Base-by-base conservation (phyloP, 257 asterid species). In the Przewalskia tangutica region DNA sequence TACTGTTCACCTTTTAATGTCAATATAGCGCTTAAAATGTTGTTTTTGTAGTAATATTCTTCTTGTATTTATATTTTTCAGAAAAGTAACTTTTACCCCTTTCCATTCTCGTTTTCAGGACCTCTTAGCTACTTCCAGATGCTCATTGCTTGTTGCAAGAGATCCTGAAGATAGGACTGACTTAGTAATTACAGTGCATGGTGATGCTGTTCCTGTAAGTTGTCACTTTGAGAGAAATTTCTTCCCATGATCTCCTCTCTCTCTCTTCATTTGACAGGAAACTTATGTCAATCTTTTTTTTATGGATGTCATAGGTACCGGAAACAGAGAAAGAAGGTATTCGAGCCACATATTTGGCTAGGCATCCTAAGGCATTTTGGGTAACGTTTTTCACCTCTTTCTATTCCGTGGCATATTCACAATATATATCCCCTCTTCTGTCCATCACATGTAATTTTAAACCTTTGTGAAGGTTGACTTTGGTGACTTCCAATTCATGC, bases 351-450 rank as follows among this genome's bases (percentile, higher is more conserved):
- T 96, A 94, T 90, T 85, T 96, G 92, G 91, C 91, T 32, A 89
- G 85, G 86, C 98, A 93, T 82, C 98, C 99, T 65, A 88, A 89
- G 87, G 99, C 99, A 79, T 93, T 96, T 60, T 96, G 99, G 99
- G 99, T 94, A 88, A 81, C 65, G 42, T 50, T 55, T n/a, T 48
- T 42, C 9, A 18, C 23, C 63, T 80, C 68, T 34, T 86, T 75
- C 62, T 73, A 77, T 71, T 58, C 20, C 16, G 20, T 62, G 77
- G 55, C 50, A 40, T 85, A 14, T 77, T 88, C 79, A 88, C 65
- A 50, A 71, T 60, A 70, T 59, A 32, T 84, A 12, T 23, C 60
- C 59, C 63, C 63, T 56, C 54, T 78, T 60, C 23, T 80, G 56
- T 62, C 77, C 42, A 46, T 63, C 73, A 12, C 51, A 48, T 64